phyloP scores from a whole-genome alignment of 495 filamentous ascomycete species.

The Pseudoneurospora amorphoporcata region DNA sequence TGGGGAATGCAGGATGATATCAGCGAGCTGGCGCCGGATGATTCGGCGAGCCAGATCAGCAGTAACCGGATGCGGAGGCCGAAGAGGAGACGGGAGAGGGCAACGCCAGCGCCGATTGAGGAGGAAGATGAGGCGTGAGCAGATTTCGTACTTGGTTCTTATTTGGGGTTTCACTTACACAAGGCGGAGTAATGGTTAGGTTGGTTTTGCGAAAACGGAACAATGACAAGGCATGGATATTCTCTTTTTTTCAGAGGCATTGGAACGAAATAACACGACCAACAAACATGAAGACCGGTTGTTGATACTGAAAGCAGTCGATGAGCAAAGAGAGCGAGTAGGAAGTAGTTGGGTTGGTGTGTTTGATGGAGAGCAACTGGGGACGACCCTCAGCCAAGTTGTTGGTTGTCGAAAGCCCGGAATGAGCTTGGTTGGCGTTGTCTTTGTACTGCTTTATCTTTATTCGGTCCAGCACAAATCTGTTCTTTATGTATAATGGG shows the following conservation, averaged over 20 bases:
- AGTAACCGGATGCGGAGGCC: conserved; percentile 60
- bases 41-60: conserved; percentile 79
- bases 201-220: background rate
- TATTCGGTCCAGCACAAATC: background rate
- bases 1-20: conserved; percentile 55
- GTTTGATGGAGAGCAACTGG: background rate
- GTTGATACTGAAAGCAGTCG: background rate
- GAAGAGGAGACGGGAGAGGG: conserved; percentile 60
- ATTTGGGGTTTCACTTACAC: background rate
- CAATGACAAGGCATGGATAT: background rate
- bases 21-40: conserved; percentile 63
- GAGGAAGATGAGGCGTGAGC: conserved; percentile 46
- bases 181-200: background rate
- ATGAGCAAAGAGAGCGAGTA: background rate
- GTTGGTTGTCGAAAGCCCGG: background rate
- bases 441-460: background rate
- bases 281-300: background rate
- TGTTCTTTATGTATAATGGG: background rate
- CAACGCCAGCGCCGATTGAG: conserved; percentile 75
- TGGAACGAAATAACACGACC: background rate
- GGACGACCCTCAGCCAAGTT: background rate
- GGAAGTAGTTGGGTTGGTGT: background rate
- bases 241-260: background rate
- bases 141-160: background rate
- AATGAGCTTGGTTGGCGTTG: background rate